Conservation (phyloP, 2,329 filamentous ascomycete species). For the Cadophora luteo-olivacea region DNA sequence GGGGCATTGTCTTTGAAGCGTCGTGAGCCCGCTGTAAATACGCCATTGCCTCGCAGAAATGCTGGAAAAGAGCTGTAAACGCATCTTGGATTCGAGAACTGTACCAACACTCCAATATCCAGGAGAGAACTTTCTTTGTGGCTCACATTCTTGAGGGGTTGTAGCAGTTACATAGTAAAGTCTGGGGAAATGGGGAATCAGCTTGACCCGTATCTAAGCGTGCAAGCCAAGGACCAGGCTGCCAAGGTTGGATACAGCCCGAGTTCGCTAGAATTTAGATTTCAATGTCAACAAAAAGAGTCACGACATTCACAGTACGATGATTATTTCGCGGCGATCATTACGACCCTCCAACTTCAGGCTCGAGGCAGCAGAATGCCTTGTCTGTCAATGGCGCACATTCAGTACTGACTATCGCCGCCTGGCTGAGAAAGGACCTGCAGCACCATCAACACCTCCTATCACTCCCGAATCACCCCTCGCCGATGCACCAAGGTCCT, state of each 20-base stretch:
- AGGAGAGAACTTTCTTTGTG: slow-evolving; percentile 20
- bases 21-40: slow-evolving; percentile 46
- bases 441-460: slow-evolving; percentile 24
- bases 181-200: background rate
- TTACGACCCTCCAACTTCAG: slow-evolving; percentile 29
- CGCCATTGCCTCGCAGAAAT: slow-evolving; percentile 59
- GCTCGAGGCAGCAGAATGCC: slow-evolving; percentile 49
- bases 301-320: slow-evolving; percentile 24
- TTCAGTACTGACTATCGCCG: slow-evolving; percentile 54
- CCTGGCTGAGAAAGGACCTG: slow-evolving; percentile 43
- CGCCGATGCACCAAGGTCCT: slow-evolving; percentile 64
- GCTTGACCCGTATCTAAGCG: background rate
- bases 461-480: slow-evolving; percentile 51
- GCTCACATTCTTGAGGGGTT: slow-evolving; percentile 30
- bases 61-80: slow-evolving; percentile 59
- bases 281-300: slow-evolving; percentile 11
- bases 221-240: background rate
- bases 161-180: slow-evolving; percentile 12
- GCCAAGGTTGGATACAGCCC: background rate
- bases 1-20: slow-evolving; percentile 29
- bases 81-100: slow-evolving; percentile 51
- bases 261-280: slow-evolving; percentile 11
- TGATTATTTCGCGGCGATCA: slow-evolving; percentile 39
- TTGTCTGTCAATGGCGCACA: slow-evolving; percentile 58
- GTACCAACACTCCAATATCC: slow-evolving; percentile 15